Evolutionary conservation across 257 asterid genomes (phyloP).

Genomic region (Verbascum thapsus): DNA sequence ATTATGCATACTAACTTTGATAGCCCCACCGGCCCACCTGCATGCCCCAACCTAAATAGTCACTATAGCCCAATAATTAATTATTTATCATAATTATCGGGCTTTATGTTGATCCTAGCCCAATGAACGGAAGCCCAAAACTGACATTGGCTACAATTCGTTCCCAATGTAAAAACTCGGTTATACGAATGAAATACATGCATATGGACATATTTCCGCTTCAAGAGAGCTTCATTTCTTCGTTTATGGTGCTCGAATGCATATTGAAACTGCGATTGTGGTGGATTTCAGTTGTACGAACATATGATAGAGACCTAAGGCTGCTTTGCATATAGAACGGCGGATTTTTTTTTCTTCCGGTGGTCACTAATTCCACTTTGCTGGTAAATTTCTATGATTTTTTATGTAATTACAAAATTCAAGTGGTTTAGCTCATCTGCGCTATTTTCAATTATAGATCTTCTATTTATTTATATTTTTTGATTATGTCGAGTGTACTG

Average conservation of each 20-base stretch:
- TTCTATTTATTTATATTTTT: neutral
- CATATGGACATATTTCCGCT: neutral
- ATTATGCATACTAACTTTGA: no score
- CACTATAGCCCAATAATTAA: no score
- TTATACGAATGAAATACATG: no score
- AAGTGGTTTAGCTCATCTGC: neutral
- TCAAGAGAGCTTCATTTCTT: neutral
- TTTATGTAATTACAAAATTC: neutral
- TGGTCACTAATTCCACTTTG: neutral
- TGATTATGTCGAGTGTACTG: neutral
- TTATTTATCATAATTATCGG: no score
- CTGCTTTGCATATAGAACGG: constrained; percentile 1
- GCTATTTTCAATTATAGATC: neutral
- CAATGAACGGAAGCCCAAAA: no score
- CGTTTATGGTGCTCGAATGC: constrained; percentile 2
- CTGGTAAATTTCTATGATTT: constrained; percentile 2
- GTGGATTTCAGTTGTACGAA: constrained; percentile 2
- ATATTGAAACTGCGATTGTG: constrained; percentile 6
- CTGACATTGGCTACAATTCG: no score
- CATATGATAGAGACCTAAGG: constrained; percentile 1
- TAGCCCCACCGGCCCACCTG: no score
- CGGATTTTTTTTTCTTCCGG: neutral
- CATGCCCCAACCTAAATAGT: no score
- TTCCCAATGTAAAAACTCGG: no score
- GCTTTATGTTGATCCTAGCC: no score